Conservation (phyloP, 208 protist genomes). For the Crithidia acanthocephali region DNA sequence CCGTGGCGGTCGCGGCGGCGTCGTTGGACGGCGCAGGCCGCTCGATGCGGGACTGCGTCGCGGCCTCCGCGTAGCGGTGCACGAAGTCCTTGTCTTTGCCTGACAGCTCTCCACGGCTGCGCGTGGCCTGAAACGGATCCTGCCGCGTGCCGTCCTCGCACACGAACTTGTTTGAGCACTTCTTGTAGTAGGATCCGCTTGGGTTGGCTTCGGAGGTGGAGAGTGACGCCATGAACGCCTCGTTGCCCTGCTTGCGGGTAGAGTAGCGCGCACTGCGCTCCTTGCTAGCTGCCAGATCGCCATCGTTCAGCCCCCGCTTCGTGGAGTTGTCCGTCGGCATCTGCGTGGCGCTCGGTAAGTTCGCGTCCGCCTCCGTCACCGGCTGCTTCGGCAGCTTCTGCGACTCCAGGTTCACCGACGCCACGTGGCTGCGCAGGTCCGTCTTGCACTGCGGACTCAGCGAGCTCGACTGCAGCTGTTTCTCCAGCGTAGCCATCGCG, state of each 20-base stretch:
- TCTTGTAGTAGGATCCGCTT: constrained; percentile 64
- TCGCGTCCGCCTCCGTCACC: constrained; percentile 40
- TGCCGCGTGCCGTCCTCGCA: constrained; percentile 15
- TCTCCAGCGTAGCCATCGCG: constrained; percentile 65
- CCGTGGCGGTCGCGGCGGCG: constrained; percentile 41
- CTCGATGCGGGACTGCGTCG: constrained; percentile 44
- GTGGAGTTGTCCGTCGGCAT: constrained; percentile 33
- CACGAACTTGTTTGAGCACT: constrained; percentile 35
- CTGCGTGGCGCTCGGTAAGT: constrained; percentile 58
- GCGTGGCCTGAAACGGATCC: constrained; percentile 65
- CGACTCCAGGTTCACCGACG: constrained; percentile 65
- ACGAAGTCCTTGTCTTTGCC: constrained; percentile 84
- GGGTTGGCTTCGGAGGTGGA: not conserved
- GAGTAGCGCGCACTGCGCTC: constrained; percentile 34
- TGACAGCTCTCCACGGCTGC: constrained; percentile 52
- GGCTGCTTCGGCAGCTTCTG: constrained; percentile 58
- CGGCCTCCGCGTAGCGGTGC: constrained; percentile 75
- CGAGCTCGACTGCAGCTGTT: constrained; percentile 62
- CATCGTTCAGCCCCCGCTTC: constrained; percentile 27
- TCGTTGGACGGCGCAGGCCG: constrained; percentile 36
- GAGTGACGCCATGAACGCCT: constrained; percentile 19
- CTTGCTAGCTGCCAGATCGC: not conserved
- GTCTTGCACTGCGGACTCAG: constrained; percentile 68
- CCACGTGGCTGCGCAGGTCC: constrained; percentile 70
- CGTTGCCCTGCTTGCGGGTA: constrained; percentile 33